phyloP scores from a whole-genome alignment of 768 basidiomycete genomes.

The Auriscalpium microsporum region DNA sequence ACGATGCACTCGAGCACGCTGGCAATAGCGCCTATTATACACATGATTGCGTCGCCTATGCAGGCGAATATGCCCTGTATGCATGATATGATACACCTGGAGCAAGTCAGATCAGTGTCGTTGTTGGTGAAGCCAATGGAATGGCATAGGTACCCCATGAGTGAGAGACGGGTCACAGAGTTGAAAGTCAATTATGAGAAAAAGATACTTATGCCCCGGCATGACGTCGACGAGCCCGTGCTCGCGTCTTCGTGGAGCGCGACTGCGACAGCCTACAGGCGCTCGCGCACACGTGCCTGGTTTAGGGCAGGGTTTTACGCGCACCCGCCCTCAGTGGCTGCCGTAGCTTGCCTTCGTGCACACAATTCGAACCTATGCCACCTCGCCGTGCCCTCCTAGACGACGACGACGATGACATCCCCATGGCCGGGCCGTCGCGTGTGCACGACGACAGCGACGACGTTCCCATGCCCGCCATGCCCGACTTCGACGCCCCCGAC shows the following conservation, averaged over 20 bases:
- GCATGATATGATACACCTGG: slow-evolving; percentile 11
- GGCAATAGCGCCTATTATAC: slow-evolving; percentile 30
- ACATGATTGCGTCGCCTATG: slow-evolving; percentile 35
- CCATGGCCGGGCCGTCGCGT: slow-evolving; percentile 7
- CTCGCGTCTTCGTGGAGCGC: not conserved
- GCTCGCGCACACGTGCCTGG: not conserved
- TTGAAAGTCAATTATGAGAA: not conserved
- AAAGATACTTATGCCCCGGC: not conserved
- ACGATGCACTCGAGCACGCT: slow-evolving; percentile 41
- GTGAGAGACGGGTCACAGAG: not conserved
- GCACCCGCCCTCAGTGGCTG: not conserved
- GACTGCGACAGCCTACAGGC: no score
- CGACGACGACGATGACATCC: slow-evolving; percentile 10
- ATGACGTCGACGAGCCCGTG: not conserved
- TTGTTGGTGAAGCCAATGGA: not conserved
- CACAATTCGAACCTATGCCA: not conserved
- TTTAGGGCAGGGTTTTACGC: not conserved
- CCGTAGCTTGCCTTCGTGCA: not conserved
- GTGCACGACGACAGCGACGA: not conserved
- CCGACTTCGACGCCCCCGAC: slow-evolving; percentile 11
- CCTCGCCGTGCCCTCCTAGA: slow-evolving; percentile 12
- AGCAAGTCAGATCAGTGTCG: not conserved
- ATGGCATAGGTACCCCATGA: not conserved
- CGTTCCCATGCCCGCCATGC: not conserved
- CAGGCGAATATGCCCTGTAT: slow-evolving; percentile 26